Evolutionary conservation across 2,329 filamentous ascomycete genomes (phyloP).

Genomic region (Exophiala lecanii-corni): DNA sequence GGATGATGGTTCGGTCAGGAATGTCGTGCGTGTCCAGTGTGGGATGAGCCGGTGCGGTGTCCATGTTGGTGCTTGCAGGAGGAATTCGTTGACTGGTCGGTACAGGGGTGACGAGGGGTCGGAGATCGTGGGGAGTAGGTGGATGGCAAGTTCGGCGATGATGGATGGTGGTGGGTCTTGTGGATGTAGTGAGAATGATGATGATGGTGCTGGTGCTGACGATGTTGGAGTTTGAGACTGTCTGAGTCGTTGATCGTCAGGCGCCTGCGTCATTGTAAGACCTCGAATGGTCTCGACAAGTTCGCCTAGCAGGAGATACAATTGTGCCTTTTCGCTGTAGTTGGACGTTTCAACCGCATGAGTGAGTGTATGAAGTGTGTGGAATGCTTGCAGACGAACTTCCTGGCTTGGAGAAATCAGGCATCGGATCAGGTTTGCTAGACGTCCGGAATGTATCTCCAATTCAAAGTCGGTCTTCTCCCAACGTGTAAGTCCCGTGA

Average conservation of each 20-base stretch:
- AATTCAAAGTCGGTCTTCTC: constrained; percentile 66
- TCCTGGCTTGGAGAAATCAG: constrained; percentile 69
- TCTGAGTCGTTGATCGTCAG: background rate
- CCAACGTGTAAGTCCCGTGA: constrained; percentile 43
- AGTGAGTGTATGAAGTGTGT: constrained; percentile 53
- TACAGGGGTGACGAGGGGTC: constrained; percentile 81
- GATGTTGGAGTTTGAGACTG: too few species aligned
- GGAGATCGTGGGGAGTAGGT: constrained; percentile 60
- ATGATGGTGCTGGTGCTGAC: constrained; percentile 46
- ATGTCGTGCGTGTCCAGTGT: constrained; percentile 63
- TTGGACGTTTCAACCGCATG: constrained; percentile 54
- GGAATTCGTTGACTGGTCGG: constrained; percentile 77
- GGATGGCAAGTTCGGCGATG: constrained; percentile 70
- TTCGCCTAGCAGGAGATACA: constrained; percentile 78
- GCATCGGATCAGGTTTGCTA: constrained; percentile 66
- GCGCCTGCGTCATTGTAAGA: background rate
- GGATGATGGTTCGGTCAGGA: constrained; percentile 70
- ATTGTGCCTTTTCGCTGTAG: constrained; percentile 54
- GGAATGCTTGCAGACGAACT: constrained; percentile 73
- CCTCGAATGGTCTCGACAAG: constrained; percentile 61
- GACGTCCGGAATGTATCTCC: constrained; percentile 67
- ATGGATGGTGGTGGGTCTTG: constrained; percentile 67
- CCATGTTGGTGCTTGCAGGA: constrained; percentile 76
- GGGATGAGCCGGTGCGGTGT: constrained; percentile 51
- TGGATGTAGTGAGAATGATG: constrained; percentile 61